Conservation (phyloP, 2,329 filamentous ascomycete species). For the Penicillium sp. region DNA sequence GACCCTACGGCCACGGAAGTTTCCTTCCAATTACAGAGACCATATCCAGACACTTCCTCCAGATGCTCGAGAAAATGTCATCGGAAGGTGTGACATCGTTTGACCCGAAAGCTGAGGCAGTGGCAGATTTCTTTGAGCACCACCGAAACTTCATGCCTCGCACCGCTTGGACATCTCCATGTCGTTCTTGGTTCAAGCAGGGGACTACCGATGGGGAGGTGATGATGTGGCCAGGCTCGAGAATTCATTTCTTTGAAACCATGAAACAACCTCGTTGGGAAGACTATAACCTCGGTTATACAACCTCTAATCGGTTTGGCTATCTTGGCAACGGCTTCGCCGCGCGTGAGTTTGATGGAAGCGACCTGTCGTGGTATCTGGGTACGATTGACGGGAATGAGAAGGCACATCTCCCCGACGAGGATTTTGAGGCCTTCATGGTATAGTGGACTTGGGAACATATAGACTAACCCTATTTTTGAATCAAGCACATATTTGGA, state of each 20-base stretch:
- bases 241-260: constrained; percentile 28
- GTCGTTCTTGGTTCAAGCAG: constrained; percentile 22
- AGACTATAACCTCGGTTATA: constrained; percentile 26
- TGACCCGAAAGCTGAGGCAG: constrained; percentile 12
- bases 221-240: constrained; percentile 24
- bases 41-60: constrained; percentile 22
- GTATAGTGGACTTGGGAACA: neutral
- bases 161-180: constrained; percentile 18
- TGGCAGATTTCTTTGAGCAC: constrained; percentile 16
- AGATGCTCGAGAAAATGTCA: constrained; percentile 27
- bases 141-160: constrained; percentile 11
- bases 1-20: constrained; percentile 29
- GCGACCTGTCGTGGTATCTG: constrained; percentile 13
- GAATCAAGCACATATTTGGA: neutral
- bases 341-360: constrained; percentile 20
- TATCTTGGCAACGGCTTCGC: constrained; percentile 24
- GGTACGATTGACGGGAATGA: constrained; percentile 10
- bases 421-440: constrained; percentile 14
- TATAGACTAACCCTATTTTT: neutral
- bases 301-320: constrained; percentile 16
- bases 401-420: constrained; percentile 8
- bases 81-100: constrained; percentile 14
- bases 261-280: constrained; percentile 27
- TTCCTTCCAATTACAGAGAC: constrained; percentile 28
- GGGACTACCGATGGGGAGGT: constrained; percentile 13